Base-by-base conservation (phyloP, 1,284 basidiomycete species). In the Sanguinoderma infundibulare region DNA sequence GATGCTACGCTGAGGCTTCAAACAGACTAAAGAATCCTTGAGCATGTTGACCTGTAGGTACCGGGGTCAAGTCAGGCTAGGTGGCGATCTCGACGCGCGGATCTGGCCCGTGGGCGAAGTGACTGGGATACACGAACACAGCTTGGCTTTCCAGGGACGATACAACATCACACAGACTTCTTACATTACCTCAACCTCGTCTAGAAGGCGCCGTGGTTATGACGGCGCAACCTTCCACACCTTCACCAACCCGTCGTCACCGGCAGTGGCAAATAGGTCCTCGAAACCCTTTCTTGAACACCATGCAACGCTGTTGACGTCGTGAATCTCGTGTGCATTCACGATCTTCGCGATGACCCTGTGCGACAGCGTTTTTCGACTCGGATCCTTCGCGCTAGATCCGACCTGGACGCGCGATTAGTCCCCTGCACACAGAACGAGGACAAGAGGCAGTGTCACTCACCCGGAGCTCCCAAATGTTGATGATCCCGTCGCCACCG, bases 281-380 rank as follows among this genome's bases (percentile, higher is more conserved):
- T 86, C 81, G 61, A 79, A 79, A 1, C 86, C 89, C 14, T 74
- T 67, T 30, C 87, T 77, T 2, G 88, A 84, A 74, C 91, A 94
- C 92, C 93, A 96, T 1, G 82, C 78, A 14, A 95, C 81, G 38
- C 85, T 81, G 73, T 96, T 96, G 42, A 94, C 82, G 70, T 96
- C 94, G 66, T 85, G 80, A 1, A 90, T 85, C 5, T 83, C 91
- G 67, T 96, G 94, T 0, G 90, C 84, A 22, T 79, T 79, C 7
- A 81, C 73, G 8, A 90, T 67, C 12, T 76, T 75, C 0, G 85
- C 83, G 26, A 92, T 78, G 10, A 87, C 69, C 44, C 68, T 80
- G 53, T 84, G 75, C 47, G 73, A 70, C 22, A 82, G 70, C 7
- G 63, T 64, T 40, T 70, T 67, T 17, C 69, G 65, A 26, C 66